Percentiles rank a stretch among this genome's conserved stretches.
Evolutionary conservation across 768 basidiomycete species (phyloP).

Genomic region (Wakefieldia striispora): DNA sequence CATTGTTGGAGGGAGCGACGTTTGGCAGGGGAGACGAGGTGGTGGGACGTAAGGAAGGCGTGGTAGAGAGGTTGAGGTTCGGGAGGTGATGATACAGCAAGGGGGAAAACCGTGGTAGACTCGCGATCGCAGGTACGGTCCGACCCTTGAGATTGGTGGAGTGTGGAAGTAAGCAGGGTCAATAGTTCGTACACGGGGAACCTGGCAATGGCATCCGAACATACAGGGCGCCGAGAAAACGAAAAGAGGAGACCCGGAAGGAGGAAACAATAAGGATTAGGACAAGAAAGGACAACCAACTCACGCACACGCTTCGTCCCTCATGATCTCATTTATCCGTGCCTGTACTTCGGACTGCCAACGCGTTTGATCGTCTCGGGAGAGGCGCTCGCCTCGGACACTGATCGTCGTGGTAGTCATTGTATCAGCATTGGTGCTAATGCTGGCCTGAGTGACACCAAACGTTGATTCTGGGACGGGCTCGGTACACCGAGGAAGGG

Average conservation of each 20-base stretch:
- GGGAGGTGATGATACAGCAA: not conserved
- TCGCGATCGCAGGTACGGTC: too few relatives aligned
- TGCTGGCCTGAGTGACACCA: too few relatives aligned
- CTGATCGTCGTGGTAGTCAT: slow-evolving; percentile 22
- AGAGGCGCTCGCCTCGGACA: slow-evolving; percentile 47
- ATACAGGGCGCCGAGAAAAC: too few relatives aligned
- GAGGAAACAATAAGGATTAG: too few relatives aligned
- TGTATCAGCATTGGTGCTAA: too few relatives aligned
- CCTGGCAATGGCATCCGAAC: slow-evolving; percentile 30
- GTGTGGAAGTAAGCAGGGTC: slow-evolving; percentile 54
- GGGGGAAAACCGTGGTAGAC: not conserved
- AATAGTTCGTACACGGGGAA: slow-evolving; percentile 62
- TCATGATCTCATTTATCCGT: slow-evolving; percentile 33
- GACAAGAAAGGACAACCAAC: too few relatives aligned
- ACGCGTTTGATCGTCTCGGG: slow-evolving; percentile 46
- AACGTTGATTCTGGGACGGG: too few relatives aligned
- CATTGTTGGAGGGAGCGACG: slow-evolving; percentile 55
- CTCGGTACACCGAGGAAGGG: too few relatives aligned
- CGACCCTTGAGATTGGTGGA: slow-evolving; percentile 37
- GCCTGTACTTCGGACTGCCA: slow-evolving; percentile 45
- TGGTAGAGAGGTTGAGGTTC: slow-evolving; percentile 39
- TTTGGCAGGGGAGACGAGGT: slow-evolving; percentile 64
- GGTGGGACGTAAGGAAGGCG: slow-evolving; percentile 70
- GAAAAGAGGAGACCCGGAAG: too few relatives aligned
- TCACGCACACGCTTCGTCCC: slow-evolving; percentile 28